A percentile compares a stretch with the other conserved stretches of the same genome.
These are phyloP conservation scores for Powellomyces hirtus DNA, from an alignment of 192 early-diverging fungal genomes.

Conservation along the genomic window DNA sequence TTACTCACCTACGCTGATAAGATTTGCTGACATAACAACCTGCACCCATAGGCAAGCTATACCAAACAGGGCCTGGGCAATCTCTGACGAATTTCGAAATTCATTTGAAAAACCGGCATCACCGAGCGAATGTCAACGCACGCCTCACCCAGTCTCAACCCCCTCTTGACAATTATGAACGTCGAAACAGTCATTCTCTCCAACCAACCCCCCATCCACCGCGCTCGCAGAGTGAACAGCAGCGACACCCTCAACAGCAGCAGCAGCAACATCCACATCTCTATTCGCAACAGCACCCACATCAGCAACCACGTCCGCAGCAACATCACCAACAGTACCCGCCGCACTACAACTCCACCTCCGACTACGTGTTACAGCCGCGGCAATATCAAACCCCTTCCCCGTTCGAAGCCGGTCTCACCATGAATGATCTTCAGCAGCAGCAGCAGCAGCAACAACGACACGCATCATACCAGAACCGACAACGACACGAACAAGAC, in stretches of 20 bases:
- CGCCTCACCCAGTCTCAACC: background rate
- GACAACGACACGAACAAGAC: background rate
- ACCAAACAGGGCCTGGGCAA: conserved; percentile 44
- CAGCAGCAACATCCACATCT: background rate
- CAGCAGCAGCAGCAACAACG: conserved; percentile 1
- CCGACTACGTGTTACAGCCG: background rate
- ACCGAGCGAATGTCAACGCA: conserved; percentile 16
- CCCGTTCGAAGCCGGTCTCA: background rate
- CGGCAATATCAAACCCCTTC: background rate
- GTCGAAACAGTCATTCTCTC: background rate
- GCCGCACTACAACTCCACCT: background rate
- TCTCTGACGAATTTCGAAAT: conserved; percentile 52
- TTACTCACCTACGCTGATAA: background rate
- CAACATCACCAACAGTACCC: background rate
- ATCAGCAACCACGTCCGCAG: background rate
- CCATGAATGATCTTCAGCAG: background rate
- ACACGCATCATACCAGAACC: background rate
- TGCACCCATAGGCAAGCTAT: conserved; percentile 41
- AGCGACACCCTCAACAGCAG: background rate
- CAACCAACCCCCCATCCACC: background rate
- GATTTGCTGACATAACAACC: too few species aligned
- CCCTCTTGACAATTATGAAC: background rate
- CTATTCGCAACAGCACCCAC: background rate
- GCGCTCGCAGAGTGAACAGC: background rate
- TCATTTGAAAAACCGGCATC: conserved; percentile 45